Percentiles rank a stretch among this genome's conserved stretches.
Conservation (phyloP, 331 rosid species). For the Saraca asoca region DNA sequence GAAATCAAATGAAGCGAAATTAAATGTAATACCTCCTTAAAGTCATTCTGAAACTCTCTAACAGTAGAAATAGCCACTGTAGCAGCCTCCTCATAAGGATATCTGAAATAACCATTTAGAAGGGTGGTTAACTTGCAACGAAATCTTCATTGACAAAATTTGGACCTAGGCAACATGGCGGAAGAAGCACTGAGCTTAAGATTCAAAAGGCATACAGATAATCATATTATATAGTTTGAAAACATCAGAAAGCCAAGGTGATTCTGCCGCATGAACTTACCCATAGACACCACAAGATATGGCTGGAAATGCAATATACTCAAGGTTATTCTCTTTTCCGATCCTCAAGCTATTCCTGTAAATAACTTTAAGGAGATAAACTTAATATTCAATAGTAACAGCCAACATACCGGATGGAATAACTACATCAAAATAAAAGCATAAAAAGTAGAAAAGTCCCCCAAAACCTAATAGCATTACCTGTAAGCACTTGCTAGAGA, state of each 20-base stretch:
- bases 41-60: constrained; percentile 59
- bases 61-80: constrained; percentile 64
- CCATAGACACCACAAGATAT: constrained; percentile 86
- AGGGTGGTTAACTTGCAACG: constrained; percentile 10
- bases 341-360: constrained; percentile 74
- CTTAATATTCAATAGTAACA: constrained; percentile 18
- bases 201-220: background rate
- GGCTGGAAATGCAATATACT: constrained; percentile 79
- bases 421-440: background rate
- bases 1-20: background rate
- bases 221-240: constrained; percentile 7
- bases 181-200: no score
- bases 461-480: constrained; percentile 29
- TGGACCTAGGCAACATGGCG: background rate
- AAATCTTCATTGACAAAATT: background rate
- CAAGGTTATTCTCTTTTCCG: constrained; percentile 69
- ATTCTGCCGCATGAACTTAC: constrained; percentile 45
- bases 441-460: background rate
- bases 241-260: background rate
- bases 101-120: constrained; percentile 47
- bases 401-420: constrained; percentile 13
- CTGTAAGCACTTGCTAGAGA: constrained; percentile 76
- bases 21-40: constrained; percentile 64
- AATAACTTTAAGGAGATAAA: constrained; percentile 31
- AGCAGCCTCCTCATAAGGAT: constrained; percentile 79